Base-by-base conservation (phyloP, 352 stramenopile species). In the Phytophthora pseudosyringae region DNA sequence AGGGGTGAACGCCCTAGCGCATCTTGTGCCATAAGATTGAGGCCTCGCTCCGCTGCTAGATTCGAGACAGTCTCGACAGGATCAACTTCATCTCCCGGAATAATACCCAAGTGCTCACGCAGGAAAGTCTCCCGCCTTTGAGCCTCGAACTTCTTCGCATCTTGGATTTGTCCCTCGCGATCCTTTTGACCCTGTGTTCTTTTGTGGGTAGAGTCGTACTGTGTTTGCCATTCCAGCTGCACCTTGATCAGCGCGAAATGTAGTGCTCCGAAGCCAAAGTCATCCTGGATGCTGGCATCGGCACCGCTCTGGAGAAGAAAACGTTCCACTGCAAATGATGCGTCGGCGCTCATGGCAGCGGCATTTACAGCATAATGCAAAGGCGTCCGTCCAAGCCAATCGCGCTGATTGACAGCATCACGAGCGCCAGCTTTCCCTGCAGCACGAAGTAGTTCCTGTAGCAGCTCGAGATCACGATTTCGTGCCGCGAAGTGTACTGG, bases 21-120 rank as follows among this genome's bases (percentile, higher is more conserved):
- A 31, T 94, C 86, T 47, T 79, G 58, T 4, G 39, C 18, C 3
- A 59, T 59, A 1, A 88, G 28, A 13, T 85, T 60, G 35, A 91
- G 68, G 2, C 75, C 77, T 13, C 51, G 68, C 29, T 87, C 81
- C 9, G 80, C 73, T 3, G 71, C 73, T 12, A 94, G 59, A 51
- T 90, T 93, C 4, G 83, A 89, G 5, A 93, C 78, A 0, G 84
- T 94, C 56, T 94, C 86, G 2, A 94, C 85, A 0, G 86, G 86
- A 67, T 94, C 86, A 1, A 66, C 83, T 36, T 88, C 78, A 6
- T 49, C 58, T 2, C 35, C 38, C 8, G 80, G 80, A 28, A 94
- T 85, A 18, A 51, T 59, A 0, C 50, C 51, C 11, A 94, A 36
- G n/a, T 63, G 62, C 12, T 78, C 65, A 15, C 69, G 38, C 25